phyloP scores from a whole-genome alignment of 345 rosid genomes.

The Hypericum androsaemum region DNA sequence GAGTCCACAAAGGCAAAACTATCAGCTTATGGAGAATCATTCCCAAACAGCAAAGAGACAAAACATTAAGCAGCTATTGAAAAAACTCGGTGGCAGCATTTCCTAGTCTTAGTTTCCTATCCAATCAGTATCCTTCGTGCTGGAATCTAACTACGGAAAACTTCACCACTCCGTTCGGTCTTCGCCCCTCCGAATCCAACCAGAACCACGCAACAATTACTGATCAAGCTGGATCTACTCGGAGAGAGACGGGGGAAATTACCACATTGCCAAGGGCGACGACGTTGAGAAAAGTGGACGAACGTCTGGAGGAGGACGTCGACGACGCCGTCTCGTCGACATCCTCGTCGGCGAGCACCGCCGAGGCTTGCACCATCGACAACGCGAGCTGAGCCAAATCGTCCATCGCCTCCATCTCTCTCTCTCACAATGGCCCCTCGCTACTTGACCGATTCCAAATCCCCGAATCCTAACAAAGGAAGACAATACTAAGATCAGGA shows the following conservation, averaged over 20 bases:
- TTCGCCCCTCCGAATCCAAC: too few species aligned
- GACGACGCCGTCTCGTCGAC: slow-evolving; percentile 34
- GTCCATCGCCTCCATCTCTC: slow-evolving; percentile 90
- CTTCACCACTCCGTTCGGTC: too few species aligned
- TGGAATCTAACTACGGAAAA: too few species aligned
- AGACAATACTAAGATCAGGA: too few species aligned
- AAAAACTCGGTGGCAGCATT: too few species aligned
- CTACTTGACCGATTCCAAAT: too few species aligned
- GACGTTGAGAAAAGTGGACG: slow-evolving; percentile 76
- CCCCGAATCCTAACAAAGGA: too few species aligned
- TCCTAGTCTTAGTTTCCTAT: too few species aligned
- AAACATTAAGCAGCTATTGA: not conserved
- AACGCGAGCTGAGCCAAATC: slow-evolving; percentile 78
- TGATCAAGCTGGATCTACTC: too few species aligned
- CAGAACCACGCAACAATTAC: too few species aligned
- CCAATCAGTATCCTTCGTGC: too few species aligned
- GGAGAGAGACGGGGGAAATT: slow-evolving; percentile 18
- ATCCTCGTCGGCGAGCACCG: slow-evolving; percentile 92
- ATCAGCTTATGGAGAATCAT: too few species aligned
- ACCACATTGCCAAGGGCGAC: slow-evolving; percentile 88
- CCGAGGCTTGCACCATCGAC: slow-evolving; percentile 77
- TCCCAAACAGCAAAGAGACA: not conserved
- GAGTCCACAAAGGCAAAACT: slow-evolving; percentile 1
- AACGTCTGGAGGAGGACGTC: slow-evolving; percentile 44
- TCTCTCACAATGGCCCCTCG: not conserved